Conservation (phyloP, 257 asterid species). For the Solanum piurae region DNA sequence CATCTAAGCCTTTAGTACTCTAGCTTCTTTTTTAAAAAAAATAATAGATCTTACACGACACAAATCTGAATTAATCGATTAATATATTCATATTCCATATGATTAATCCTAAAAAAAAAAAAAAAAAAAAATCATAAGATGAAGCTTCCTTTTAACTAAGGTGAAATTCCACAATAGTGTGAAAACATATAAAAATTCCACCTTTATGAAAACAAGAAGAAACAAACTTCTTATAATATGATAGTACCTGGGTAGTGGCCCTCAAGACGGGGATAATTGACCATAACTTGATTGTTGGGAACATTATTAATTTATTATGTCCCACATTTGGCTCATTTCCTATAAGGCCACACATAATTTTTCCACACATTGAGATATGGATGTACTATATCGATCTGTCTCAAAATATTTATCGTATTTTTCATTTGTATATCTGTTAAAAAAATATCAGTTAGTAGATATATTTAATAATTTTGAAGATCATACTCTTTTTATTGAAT, state of each 20-base stretch:
- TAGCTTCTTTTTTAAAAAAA: neutral
- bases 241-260: neutral
- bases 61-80: neutral
- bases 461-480: too few relatives aligned
- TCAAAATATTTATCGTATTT: neutral
- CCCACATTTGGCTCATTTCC: neutral
- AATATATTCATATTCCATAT: neutral
- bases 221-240: neutral
- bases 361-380: neutral
- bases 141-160: neutral
- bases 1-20: neutral
- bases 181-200: neutral
- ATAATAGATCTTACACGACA: accelerated
- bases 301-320: neutral
- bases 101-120: neutral
- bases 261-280: neutral
- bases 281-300: neutral
- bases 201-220: neutral
- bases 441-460: too few relatives aligned
- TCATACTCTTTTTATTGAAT: neutral
- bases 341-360: neutral
- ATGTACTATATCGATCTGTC: neutral
- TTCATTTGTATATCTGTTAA: too few relatives aligned
- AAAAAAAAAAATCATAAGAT: neutral
- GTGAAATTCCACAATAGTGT: neutral